Conservation (phyloP, 1,139 yeast species). For the Magnusiomyces suaveolens region DNA sequence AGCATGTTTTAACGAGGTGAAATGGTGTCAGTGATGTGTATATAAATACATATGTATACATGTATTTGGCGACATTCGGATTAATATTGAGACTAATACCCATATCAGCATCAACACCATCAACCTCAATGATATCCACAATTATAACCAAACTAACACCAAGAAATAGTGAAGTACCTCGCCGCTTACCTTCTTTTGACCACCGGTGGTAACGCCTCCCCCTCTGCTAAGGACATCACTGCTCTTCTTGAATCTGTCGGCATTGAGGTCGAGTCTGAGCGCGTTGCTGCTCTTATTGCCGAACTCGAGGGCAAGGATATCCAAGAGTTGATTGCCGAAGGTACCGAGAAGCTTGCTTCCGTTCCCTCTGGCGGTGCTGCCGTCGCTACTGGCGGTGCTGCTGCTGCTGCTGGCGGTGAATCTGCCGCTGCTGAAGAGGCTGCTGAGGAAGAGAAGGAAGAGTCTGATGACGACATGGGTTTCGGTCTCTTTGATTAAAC, state of each 20-base stretch:
- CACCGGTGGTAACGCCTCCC: constrained; percentile 49
- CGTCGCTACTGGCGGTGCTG: no score
- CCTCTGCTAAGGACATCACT: constrained; percentile 89
- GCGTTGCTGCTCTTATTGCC: constrained; percentile 71
- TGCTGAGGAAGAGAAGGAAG: no score
- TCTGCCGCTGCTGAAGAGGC: no score
- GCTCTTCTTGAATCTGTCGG: constrained; percentile 86
- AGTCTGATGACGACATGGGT: no score
- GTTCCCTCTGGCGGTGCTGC: constrained; percentile 98
- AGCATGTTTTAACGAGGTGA: no score
- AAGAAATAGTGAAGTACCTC: constrained; percentile 36
- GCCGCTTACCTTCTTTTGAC: constrained; percentile 42
- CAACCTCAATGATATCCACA: no score
- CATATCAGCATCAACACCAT: no score
- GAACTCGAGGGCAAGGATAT: constrained; percentile 92
- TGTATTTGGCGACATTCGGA: not conserved
- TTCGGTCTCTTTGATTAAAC: no score
- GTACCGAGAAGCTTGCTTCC: constrained; percentile 89
- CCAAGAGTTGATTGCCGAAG: constrained; percentile 90
- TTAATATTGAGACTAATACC: not conserved
- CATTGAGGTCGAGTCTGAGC: constrained; percentile 88
- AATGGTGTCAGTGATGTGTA: no score
- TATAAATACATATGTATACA: no score
- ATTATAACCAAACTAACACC: constrained; percentile 6
- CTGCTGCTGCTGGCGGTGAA: no score